Evolutionary conservation across 371 early-diverging fungal genomes (phyloP).

Genomic region (Globomyces sp.): DNA sequence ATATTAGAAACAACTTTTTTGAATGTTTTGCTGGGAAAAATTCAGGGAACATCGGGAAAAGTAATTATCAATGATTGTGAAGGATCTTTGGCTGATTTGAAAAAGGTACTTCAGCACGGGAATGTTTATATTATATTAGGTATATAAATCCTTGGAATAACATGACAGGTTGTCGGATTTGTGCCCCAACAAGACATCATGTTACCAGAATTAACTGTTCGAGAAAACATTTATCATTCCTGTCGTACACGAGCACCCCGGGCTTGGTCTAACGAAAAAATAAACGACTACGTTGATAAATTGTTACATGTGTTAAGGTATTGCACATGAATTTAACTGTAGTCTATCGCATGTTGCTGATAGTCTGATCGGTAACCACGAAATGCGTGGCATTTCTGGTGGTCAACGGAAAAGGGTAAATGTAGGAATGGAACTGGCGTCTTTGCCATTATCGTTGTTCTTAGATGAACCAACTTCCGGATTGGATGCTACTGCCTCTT

Average conservation of each 20-base stretch:
- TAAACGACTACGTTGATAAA: slow-evolving; percentile 56
- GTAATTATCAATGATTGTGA: slow-evolving; percentile 40
- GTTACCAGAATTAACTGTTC: slow-evolving; percentile 73
- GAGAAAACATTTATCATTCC: slow-evolving; percentile 80
- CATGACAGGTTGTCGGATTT: slow-evolving; percentile 33
- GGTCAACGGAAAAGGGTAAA: slow-evolving; percentile 83
- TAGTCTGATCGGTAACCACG: slow-evolving; percentile 76
- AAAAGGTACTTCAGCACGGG: slow-evolving; percentile 31
- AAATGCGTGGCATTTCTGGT: slow-evolving; percentile 69
- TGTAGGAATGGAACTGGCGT: slow-evolving; percentile 83
- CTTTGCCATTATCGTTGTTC: slow-evolving; percentile 72
- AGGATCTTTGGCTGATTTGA: slow-evolving; percentile 38
- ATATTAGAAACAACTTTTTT: slow-evolving; percentile 44
- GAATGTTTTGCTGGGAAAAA: slow-evolving; percentile 44
- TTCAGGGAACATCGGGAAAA: slow-evolving; percentile 37
- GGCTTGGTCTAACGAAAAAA: slow-evolving; percentile 50
- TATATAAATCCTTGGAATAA: no score
- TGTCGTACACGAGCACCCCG: slow-evolving; percentile 74
- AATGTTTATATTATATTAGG: no score
- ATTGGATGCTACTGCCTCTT: slow-evolving; percentile 63
- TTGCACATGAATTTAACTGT: slow-evolving; percentile 6
- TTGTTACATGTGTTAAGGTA: slow-evolving; percentile 39
- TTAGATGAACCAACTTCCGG: slow-evolving; percentile 91
- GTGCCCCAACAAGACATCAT: slow-evolving; percentile 82
- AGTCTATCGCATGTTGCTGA: slow-evolving; percentile 61